Conservation (phyloP, 208 protist species). For the Acanthamoeba lenticulata region DNA sequence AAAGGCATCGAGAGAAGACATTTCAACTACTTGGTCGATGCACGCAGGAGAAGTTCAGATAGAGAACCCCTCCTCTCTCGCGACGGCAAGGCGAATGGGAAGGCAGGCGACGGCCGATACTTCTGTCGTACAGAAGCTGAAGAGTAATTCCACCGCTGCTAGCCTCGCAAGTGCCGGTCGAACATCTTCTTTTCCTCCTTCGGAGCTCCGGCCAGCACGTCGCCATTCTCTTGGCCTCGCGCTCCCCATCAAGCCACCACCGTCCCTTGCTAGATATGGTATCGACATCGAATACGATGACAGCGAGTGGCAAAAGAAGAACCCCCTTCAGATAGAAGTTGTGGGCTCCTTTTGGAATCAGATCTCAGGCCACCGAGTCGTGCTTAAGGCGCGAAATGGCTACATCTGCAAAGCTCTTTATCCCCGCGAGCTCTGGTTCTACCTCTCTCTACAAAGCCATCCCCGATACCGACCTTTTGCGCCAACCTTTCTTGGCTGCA, state of each 20-base stretch:
- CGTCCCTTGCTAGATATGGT: background rate
- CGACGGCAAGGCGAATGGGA: background rate
- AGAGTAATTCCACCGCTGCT: background rate
- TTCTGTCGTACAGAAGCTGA: background rate
- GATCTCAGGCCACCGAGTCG: background rate
- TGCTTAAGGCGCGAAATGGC: slow-evolving; percentile 6
- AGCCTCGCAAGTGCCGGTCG: background rate
- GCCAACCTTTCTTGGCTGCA: background rate
- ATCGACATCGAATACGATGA: slow-evolving; percentile 15
- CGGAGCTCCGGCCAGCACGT: background rate
- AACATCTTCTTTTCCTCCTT: background rate
- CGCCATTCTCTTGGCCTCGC: background rate
- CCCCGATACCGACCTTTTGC: background rate
- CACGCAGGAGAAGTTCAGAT: slow-evolving; percentile 13
- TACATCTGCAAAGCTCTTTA: slow-evolving; percentile 33
- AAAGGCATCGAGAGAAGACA: too few relatives aligned
- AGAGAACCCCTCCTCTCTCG: background rate
- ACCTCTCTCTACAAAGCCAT: background rate
- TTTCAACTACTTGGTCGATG: background rate
- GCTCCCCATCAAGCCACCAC: background rate
- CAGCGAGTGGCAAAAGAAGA: background rate
- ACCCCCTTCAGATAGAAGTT: background rate
- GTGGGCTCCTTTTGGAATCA: slow-evolving; percentile 25
- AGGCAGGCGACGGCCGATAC: background rate
- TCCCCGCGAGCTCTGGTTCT: slow-evolving; percentile 7